phyloP scores from a whole-genome alignment of 257 asterid species.

The Euphrasia confusa region DNA sequence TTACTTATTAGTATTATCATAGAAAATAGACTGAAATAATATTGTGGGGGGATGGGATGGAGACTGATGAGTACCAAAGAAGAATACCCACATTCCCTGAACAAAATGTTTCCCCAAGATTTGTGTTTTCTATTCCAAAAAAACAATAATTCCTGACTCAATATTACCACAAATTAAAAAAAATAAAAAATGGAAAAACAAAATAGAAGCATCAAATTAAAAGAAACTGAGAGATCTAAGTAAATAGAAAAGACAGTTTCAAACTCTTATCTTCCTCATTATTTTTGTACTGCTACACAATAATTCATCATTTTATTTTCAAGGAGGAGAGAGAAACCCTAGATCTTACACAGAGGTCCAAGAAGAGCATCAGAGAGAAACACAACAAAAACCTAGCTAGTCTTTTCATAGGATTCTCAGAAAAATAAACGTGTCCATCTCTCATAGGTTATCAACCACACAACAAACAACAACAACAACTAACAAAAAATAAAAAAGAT shows the following conservation, averaged over 20 bases:
- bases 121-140: not conserved
- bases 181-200: not conserved
- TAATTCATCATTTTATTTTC: too few relatives aligned
- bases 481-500: not conserved
- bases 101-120: slow-evolving; percentile 13
- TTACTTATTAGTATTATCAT: too few relatives aligned
- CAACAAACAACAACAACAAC: not conserved
- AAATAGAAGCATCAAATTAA: not conserved
- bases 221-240: slow-evolving; percentile 42
- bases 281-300: too few relatives aligned
- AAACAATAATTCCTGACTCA: not conserved
- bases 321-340: slow-evolving; percentile 48
- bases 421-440: slow-evolving; percentile 50
- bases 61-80: not conserved
- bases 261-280: slow-evolving; percentile 19
- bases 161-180: not conserved
- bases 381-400: slow-evolving; percentile 24
- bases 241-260: slow-evolving; percentile 28
- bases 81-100: slow-evolving; percentile 5
- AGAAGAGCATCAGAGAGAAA: slow-evolving; percentile 19
- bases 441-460: slow-evolving; percentile 32
- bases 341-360: slow-evolving; percentile 74
- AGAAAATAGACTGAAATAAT: too few relatives aligned
- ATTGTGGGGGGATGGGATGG: too few relatives aligned
- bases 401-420: slow-evolving; percentile 22